Conservation (phyloP, 2,329 filamentous ascomycete species). For the Diplodia mutila region DNA sequence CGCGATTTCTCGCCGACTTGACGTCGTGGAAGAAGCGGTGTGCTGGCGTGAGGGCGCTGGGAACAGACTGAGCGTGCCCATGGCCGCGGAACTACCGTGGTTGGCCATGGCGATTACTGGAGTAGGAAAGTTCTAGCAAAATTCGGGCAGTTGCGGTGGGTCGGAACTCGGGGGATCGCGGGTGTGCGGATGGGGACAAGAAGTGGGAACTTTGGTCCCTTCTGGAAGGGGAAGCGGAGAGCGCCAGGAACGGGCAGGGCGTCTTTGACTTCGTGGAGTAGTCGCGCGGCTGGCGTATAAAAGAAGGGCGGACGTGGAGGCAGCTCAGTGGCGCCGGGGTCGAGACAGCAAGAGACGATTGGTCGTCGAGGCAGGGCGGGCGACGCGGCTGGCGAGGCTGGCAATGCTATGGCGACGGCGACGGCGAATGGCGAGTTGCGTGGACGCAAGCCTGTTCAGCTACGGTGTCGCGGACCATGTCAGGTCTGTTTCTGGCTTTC, state of each 20-base stretch:
- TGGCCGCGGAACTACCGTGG: constrained; percentile 11
- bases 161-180: constrained; percentile 18
- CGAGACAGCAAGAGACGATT: neutral
- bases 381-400: neutral
- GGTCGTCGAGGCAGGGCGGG: constrained; percentile 3
- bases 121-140: constrained; percentile 3
- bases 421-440: neutral
- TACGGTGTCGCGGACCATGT: constrained; percentile 17
- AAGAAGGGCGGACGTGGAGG: constrained; percentile 5
- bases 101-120: constrained; percentile 9
- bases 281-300: constrained; percentile 14
- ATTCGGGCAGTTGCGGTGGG: constrained; percentile 14
- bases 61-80: constrained; percentile 19
- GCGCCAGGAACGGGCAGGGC: neutral
- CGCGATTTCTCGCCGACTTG: constrained; percentile 13
- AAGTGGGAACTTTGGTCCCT: neutral
- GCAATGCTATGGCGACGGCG: neutral
- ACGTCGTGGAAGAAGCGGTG: constrained; percentile 24
- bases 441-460: constrained; percentile 8
- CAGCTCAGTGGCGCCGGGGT: constrained; percentile 13
- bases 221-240: constrained; percentile 4
- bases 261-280: neutral
- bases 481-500: constrained; percentile 13
- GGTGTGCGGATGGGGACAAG: constrained; percentile 8
- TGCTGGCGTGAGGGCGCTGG: constrained; percentile 17